Evolutionary conservation across 2,329 filamentous ascomycete species (phyloP).

Genomic region (Penicillium palitans): DNA sequence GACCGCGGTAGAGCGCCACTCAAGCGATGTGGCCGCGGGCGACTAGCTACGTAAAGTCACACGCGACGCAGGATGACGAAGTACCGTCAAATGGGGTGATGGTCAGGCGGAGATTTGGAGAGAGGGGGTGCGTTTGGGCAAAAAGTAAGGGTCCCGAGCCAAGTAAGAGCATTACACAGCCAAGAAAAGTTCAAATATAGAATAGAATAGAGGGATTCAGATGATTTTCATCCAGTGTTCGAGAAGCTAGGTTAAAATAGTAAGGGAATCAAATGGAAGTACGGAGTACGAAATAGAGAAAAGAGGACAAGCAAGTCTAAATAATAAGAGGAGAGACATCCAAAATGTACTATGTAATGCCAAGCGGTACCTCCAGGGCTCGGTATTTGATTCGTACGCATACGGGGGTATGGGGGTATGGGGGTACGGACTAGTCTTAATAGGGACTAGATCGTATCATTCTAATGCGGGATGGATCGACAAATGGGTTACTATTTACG

Average conservation of each 20-base stretch:
- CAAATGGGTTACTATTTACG: not conserved
- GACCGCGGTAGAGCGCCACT: conserved; percentile 13
- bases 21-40: conserved; percentile 9
- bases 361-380: not conserved
- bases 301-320: not conserved
- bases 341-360: not conserved
- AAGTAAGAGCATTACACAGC: conserved; percentile 1
- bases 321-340: not conserved
- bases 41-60: conserved; percentile 15
- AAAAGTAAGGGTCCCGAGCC: conserved; percentile 1
- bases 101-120: conserved; percentile 5
- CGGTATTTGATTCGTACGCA: not conserved
- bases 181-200: not conserved
- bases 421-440: not conserved
- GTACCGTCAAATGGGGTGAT: not conserved
- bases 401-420: not conserved
- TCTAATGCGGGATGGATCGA: conserved; percentile 5
- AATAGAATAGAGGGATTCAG: not conserved
- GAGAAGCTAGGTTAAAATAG: not conserved
- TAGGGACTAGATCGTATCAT: not conserved
- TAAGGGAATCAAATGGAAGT: not conserved
- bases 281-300: not conserved
- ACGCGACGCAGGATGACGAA: conserved; percentile 21
- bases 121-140: conserved; percentile 5
- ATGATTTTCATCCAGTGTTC: not conserved